Conservation (phyloP, 2,329 filamentous ascomycete species). For the Calonectria pseudoturangicola region DNA sequence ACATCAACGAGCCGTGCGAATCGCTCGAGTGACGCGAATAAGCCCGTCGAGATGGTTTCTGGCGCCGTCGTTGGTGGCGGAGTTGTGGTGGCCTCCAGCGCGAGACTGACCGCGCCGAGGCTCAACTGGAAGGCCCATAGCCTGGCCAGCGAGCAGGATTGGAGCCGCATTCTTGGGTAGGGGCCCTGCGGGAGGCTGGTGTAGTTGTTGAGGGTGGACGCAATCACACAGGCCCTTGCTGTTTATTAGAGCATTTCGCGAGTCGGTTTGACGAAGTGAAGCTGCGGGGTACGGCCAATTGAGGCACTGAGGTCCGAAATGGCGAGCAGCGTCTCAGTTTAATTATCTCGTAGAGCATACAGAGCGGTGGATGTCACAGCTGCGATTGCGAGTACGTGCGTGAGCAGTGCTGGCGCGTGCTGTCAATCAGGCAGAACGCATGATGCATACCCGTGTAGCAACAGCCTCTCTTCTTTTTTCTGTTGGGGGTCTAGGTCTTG, state of each 20-base stretch:
- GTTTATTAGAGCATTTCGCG: constrained; percentile 31
- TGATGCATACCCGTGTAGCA: constrained; percentile 32
- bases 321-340: not conserved
- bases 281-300: constrained; percentile 18
- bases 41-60: constrained; percentile 70
- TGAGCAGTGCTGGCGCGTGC: constrained; percentile 20
- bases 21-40: constrained; percentile 91
- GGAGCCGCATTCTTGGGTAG: constrained; percentile 40
- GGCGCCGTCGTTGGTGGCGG: constrained; percentile 28
- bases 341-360: constrained; percentile 1
- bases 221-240: not conserved
- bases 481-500: constrained; percentile 26
- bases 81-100: constrained; percentile 23
- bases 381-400: not conserved
- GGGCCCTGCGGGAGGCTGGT: not conserved
- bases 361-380: not conserved
- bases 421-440: constrained; percentile 34
- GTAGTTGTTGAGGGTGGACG: constrained; percentile 6
- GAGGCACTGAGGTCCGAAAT: not conserved
- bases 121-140: constrained; percentile 47
- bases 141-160: constrained; percentile 12
- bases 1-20: constrained; percentile 95
- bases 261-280: not conserved
- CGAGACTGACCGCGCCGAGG: constrained; percentile 41
- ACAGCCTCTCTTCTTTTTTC: not conserved